Base-by-base conservation (phyloP, 208 protist species). In the Leishmania martiniquensis region DNA sequence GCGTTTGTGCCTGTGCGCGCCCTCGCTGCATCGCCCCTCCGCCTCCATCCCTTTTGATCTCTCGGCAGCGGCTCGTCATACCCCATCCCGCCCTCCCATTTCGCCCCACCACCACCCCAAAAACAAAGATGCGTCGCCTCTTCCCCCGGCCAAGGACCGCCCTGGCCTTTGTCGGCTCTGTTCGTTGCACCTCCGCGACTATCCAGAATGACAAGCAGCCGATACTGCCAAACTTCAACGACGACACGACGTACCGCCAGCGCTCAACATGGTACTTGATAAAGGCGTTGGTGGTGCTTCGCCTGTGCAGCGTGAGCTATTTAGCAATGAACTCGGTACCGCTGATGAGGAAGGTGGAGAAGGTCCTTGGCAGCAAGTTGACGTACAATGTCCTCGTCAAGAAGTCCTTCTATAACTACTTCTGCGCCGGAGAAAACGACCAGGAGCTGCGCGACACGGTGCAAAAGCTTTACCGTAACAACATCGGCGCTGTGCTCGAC, bases 371-470 rank as follows among this genome's bases (percentile, higher is more conserved):
- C 45, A 83, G 74, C 13, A 87, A 77, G 52, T 63, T 98, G 39
- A 97, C 94, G 0, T 94, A 98, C 78, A 85, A 87, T 39, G 68
- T 93, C 29, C 55, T 91, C 5, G 92, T 98, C 39, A 97, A 97
- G 81, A 66, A 80, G 44, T 98, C 96, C n/a, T 97, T 98, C 65
- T 99, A 98, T 77, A 76, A 78, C 63, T 97, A 98, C 78, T 99
- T 99, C 77, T 99, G 97, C 79, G 98, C 93, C 6, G 98, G 98
- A n/a, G 95, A 97, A 78, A 92, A 94, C 78, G 93, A 93, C 42
- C 73, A 89, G n/a, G 97, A 99, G 77, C 81, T 98, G 22, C 78
- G 89, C 47, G 59, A 86, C 57, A 95, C 94, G 1, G 80, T 99
- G 39, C 77, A 89, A 17, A 60, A 75, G 51, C 90, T 99, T 44